Evolutionary conservation across 129 eudicot genomes (phyloP).

Genomic region (Solidago caesia): DNA sequence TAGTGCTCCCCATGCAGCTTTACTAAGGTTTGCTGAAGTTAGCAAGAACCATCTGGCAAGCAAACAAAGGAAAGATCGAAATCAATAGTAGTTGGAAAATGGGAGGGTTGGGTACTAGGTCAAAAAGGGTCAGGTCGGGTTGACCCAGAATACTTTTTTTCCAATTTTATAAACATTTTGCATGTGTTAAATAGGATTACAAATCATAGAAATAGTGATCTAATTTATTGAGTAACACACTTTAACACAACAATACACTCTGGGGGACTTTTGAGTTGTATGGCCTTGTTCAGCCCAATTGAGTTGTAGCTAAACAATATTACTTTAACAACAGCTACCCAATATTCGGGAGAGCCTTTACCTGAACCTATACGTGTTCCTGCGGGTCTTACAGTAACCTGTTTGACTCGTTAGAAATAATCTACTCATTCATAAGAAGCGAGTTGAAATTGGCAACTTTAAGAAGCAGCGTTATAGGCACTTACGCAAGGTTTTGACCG

Average conservation of each 20-base stretch:
- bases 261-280: too few species aligned
- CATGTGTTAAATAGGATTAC: background rate
- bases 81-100: background rate
- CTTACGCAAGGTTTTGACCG: conserved; percentile 96
- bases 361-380: too few species aligned
- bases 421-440: background rate
- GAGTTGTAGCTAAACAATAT: too few species aligned
- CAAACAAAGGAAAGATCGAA: background rate
- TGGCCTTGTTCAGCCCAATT: too few species aligned
- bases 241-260: too few species aligned
- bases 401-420: background rate
- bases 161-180: too few species aligned
- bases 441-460: background rate
- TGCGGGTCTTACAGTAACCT: background rate
- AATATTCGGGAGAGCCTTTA: too few species aligned
- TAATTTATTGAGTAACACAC: too few species aligned
- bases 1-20: conserved; percentile 99
- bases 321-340: too few species aligned
- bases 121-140: background rate
- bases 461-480: background rate
- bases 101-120: background rate
- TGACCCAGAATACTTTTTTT: background rate
- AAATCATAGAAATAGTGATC: background rate
- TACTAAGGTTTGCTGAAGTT: conserved; percentile 96
- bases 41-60: conserved; percentile 86